These are phyloP conservation scores for Gossypium gossypioides DNA, from an alignment of 441 rosid species.

Conservation along the genomic window DNA sequence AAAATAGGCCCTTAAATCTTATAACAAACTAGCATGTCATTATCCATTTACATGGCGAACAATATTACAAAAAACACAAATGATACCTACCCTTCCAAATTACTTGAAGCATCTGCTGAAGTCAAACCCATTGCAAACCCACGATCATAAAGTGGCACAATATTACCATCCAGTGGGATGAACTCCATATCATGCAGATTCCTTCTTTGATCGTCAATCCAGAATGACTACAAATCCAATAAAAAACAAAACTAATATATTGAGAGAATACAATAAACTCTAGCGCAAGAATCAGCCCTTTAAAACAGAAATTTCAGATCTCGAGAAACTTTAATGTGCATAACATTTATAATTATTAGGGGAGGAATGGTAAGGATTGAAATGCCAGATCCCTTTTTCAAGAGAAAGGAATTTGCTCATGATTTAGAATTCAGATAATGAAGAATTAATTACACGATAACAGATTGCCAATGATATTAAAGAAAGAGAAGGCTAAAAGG, in stretches of 20 bases:
- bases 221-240: slow-evolving; percentile 59
- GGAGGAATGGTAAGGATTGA: slow-evolving; percentile 3
- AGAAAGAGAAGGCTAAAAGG: background rate
- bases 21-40: background rate
- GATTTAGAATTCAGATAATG: background rate
- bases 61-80: background rate
- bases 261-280: background rate
- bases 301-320: background rate
- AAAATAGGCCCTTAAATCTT: background rate
- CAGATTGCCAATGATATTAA: background rate
- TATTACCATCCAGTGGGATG: slow-evolving; percentile 38
- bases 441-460: background rate
- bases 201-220: slow-evolving; percentile 68
- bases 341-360: background rate
- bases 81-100: slow-evolving; percentile 55
- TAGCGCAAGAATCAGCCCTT: background rate
- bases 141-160: slow-evolving; percentile 88
- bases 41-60: background rate
- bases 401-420: background rate
- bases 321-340: background rate
- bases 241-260: slow-evolving; percentile 11
- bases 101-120: slow-evolving; percentile 49
- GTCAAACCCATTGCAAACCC: slow-evolving; percentile 74
- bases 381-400: background rate
- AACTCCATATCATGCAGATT: slow-evolving; percentile 27